Percentiles rank a stretch among this genome's conserved stretches.
Conservation (phyloP, 371 early-diverging fungal genomes). For the Blakeslea trispora region DNA sequence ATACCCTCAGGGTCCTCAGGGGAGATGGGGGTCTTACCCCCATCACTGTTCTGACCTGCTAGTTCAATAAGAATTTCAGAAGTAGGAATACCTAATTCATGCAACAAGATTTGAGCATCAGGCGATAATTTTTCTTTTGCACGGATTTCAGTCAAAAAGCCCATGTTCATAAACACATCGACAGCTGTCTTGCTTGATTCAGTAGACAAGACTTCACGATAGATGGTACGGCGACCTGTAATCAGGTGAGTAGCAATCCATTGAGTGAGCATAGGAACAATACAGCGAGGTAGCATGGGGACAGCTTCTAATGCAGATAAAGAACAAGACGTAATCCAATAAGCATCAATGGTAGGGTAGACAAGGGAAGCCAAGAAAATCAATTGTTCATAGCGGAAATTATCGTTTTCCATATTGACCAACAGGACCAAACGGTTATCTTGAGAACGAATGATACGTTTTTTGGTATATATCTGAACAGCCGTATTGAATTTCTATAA, state of each 20-base stretch:
- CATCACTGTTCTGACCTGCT: slow-evolving; percentile 47
- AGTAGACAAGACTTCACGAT: slow-evolving; percentile 51
- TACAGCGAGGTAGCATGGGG: slow-evolving; percentile 49
- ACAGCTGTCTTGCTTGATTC: slow-evolving; percentile 48
- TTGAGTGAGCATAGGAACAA: slow-evolving; percentile 45
- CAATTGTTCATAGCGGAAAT: slow-evolving; percentile 42
- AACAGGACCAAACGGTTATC: slow-evolving; percentile 24
- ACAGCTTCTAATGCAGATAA: slow-evolving; percentile 51
- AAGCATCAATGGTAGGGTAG: slow-evolving; percentile 52
- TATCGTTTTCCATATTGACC: slow-evolving; percentile 41
- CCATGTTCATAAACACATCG: slow-evolving; percentile 47
- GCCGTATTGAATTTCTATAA: slow-evolving; percentile 32
- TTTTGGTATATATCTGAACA: slow-evolving; percentile 24
- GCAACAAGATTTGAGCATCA: slow-evolving; percentile 48
- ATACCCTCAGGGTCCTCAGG: slow-evolving; percentile 50
- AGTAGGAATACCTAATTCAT: slow-evolving; percentile 51
- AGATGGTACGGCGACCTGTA: slow-evolving; percentile 47
- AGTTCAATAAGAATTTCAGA: slow-evolving; percentile 48
- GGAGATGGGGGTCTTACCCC: slow-evolving; percentile 40
- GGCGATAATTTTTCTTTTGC: slow-evolving; percentile 50
- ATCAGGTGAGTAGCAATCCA: slow-evolving; percentile 57
- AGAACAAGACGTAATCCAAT: slow-evolving; percentile 57
- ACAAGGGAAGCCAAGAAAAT: slow-evolving; percentile 47
- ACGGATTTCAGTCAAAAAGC: slow-evolving; percentile 44
- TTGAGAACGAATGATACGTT: slow-evolving; percentile 26